Conservation (phyloP, 331 rosid species). For the Cucumis variabilis region DNA sequence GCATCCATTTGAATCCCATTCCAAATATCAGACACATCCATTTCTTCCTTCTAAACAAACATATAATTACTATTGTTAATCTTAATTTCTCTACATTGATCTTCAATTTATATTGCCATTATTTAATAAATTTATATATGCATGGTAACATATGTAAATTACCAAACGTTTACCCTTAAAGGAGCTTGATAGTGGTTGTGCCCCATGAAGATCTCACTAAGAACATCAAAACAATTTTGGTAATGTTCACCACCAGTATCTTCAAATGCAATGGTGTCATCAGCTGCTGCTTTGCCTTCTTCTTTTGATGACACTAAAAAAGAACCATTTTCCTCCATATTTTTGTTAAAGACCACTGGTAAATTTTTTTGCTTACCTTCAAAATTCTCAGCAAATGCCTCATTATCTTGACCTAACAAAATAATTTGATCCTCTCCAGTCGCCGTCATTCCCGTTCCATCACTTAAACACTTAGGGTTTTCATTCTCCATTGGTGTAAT, state of each 20-base stretch:
- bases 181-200: conserved; percentile 23
- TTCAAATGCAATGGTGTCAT: neutral
- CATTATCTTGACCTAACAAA: neutral
- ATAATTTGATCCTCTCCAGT: neutral
- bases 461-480: neutral
- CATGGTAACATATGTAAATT: no score
- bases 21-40: neutral
- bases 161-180: neutral
- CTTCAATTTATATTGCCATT: no score
- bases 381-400: no score
- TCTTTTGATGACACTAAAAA: conserved; percentile 18
- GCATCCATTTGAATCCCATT: conserved; percentile 19
- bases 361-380: neutral
- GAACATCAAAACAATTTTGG: conserved; percentile 20
- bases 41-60: conserved; percentile 24
- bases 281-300: neutral
- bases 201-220: conserved; percentile 32
- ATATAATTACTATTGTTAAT: neutral
- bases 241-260: neutral
- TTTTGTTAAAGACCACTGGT: neutral
- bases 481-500: no score
- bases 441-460: neutral
- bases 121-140: no score
- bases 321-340: neutral
- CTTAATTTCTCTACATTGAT: no score